Evolutionary conservation across 352 stramenopile genomes (phyloP), one percentile per base, ranked within the genome.

Genomic region (Pythium aphanidermatum): DNA sequence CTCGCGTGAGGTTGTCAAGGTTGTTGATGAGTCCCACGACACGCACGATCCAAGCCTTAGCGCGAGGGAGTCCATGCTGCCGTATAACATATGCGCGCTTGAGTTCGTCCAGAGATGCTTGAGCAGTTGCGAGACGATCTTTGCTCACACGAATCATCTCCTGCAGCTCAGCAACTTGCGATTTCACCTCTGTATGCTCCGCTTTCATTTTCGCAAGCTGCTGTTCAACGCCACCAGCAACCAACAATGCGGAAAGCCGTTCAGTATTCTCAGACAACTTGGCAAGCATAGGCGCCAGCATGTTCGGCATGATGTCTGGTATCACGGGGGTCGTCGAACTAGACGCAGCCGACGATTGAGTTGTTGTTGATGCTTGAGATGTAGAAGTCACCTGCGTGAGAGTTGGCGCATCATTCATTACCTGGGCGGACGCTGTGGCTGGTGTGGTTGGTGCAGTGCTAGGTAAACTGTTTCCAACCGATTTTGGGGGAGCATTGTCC

Each of bases 171-270:
- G 73, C 40, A 5, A 83, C 67, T 60, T 89, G 74, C 3, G 76
- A 65, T 51, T 84, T 89, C 11, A 79, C 55, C 47, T 92, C 78
- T 0, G 69, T 46, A 40, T 88, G 68, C 33, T 88, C 81, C 19
- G 30, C 64, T 39, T 85, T 84, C 65, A 92, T 78, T 40, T 84
- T 88, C 0, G 64, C 40, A 1, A 91, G 53, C 40, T 89, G 78
- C 16, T 85, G 70, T 33, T 89, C 74, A 2, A 92, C 64, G n/a
- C 73, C 76, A 25, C 72, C 69, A 20, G 74, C 74, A 7, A 80
- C 66, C 1, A 86, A 55, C 4, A 89, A 45, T 0, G 72, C 73
- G 21, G 77, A 71, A 26, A 87, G 51, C 0, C 74, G 63, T 34
- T 89, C 73, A 21, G 70, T 77, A 27, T 65, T 80, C 12, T 64